Percentiles rank a stretch among this genome's conserved stretches.
These are phyloP conservation scores for Entomortierella chlamydospora DNA, from an alignment of 192 early-diverging fungal species.

Conservation along the genomic window DNA sequence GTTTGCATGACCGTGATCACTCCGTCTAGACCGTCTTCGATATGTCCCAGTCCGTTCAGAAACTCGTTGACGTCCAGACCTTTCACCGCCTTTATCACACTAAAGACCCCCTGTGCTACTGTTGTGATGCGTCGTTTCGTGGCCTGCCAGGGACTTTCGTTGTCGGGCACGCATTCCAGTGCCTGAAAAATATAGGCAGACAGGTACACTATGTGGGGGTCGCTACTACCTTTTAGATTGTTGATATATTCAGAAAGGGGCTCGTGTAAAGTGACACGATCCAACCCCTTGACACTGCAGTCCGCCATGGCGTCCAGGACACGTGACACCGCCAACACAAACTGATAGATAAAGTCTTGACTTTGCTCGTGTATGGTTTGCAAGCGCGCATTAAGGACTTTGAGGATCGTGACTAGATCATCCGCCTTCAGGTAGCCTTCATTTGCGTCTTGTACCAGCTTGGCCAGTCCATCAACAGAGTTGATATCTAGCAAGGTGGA, in stretches of 20 bases:
- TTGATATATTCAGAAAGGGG: not conserved
- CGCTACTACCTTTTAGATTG: not conserved
- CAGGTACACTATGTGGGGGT: conserved; percentile 13
- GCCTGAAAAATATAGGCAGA: conserved; percentile 13
- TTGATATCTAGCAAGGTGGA: conserved; percentile 16
- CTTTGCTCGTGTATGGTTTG: conserved; percentile 1
- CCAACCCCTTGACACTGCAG: conserved; percentile 6
- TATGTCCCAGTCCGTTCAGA: not conserved
- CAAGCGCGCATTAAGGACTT: conserved; percentile 1
- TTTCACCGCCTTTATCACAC: not conserved
- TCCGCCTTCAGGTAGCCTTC: conserved; percentile 8
- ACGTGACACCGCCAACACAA: conserved; percentile 5
- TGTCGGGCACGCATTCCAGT: not conserved
- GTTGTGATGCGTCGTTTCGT: not conserved
- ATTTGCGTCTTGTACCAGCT: conserved; percentile 9
- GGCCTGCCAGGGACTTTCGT: conserved; percentile 6
- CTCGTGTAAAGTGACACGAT: conserved; percentile 2
- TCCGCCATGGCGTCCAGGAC: conserved; percentile 13
- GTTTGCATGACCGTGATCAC: not conserved
- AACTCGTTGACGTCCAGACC: not conserved
- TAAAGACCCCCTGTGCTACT: not conserved
- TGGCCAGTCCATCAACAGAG: conserved; percentile 15
- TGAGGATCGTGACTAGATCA: conserved; percentile 24
- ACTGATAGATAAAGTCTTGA: not conserved
- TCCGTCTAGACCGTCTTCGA: not conserved